A percentile compares a stretch with the other conserved stretches of the same genome.
Evolutionary conservation across 345 rosid genomes (phyloP).

Genomic region (Rhizophora apiculata): DNA sequence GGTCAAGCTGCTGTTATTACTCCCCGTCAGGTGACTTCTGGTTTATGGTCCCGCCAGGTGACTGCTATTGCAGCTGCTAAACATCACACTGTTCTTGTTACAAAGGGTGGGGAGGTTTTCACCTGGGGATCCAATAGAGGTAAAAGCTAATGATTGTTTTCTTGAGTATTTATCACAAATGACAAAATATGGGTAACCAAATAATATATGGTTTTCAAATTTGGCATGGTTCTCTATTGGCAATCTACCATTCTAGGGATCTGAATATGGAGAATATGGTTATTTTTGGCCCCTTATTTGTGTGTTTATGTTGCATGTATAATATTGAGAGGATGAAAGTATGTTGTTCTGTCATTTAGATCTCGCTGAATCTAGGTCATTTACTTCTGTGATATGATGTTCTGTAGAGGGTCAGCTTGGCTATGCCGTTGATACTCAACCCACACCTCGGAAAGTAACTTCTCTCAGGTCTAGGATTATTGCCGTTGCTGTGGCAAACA

Average conservation of each 20-base stretch:
- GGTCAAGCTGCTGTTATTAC: constrained; percentile 99
- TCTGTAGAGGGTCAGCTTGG: constrained; percentile 97
- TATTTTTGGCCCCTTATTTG: neutral
- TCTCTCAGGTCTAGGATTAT: constrained; percentile 65
- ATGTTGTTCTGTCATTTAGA: neutral
- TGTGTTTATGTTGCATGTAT: constrained; percentile 8
- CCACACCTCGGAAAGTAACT: constrained; percentile 92
- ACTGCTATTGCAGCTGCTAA: constrained; percentile 96
- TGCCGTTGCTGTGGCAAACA: constrained; percentile 95
- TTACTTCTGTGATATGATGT: constrained; percentile 23
- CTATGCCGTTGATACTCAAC: constrained; percentile 92
- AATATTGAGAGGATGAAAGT: constrained; percentile 10
- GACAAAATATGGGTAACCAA: neutral
- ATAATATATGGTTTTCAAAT: constrained; percentile 9
- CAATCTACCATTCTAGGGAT: neutral
- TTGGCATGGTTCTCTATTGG: neutral
- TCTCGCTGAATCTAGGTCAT: constrained; percentile 13
- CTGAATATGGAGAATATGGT: neutral
- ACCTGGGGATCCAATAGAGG: constrained; percentile 99
- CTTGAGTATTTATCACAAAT: neutral
- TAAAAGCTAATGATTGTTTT: constrained; percentile 20
- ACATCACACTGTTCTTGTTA: constrained; percentile 93
- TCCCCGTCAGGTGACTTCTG: constrained; percentile 86
- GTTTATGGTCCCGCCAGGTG: constrained; percentile 79
- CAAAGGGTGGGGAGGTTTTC: constrained; percentile 83